Base-by-base conservation (phyloP, 2,329 filamentous ascomycete genomes). In the Arthrobotrys megalospora region DNA sequence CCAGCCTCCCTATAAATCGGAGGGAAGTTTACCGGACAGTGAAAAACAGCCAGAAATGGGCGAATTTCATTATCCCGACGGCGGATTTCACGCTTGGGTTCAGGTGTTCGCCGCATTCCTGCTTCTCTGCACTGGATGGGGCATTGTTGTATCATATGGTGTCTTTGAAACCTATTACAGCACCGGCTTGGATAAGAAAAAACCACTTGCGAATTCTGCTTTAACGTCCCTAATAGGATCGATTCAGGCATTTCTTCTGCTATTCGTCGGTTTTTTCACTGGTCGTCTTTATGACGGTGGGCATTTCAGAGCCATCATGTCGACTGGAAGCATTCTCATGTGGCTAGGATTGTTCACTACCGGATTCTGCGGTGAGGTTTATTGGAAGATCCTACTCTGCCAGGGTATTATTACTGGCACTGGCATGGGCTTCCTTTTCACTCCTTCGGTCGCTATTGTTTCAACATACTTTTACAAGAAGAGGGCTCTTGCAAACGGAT, bases 381-480 rank as follows among this genome's bases (percentile, higher is more conserved):
- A 85, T 81, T 86, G 71, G 70, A 75, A 76, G 50, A 75, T 80
- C 41, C 65, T 80, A 6, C 72, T 84, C 0, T 83, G 86, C 0
- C 89, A 91, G 79, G 89, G 88, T 0, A 78, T 91, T 0, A 89
- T 88, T 50, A 85, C 88, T 28, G 89, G 89, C 0, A 82, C 90
- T 0, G 89, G 89, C 0, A 84, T 85, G 80, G 86, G 89, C 0
- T 82, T 89, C 65, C 84, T 90, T 80, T 89, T 89, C 83, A 85
- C 86, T 52, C 86, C 89, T 34, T 86, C 86, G 16, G 81, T 89
- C 38, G 86, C 87, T n/a, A 83, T 90, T 21, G 84, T 89, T 8
- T 85, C 88, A 12, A 90, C 89, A 0, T 91, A 91, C 69, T 92
- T 92, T 80, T 85, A 85, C 7, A 87, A 83, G n/a, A 87, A 88